These are phyloP conservation scores for Hygrocybe coccinea DNA, from an alignment of 768 basidiomycete species.

Conservation along the genomic window DNA sequence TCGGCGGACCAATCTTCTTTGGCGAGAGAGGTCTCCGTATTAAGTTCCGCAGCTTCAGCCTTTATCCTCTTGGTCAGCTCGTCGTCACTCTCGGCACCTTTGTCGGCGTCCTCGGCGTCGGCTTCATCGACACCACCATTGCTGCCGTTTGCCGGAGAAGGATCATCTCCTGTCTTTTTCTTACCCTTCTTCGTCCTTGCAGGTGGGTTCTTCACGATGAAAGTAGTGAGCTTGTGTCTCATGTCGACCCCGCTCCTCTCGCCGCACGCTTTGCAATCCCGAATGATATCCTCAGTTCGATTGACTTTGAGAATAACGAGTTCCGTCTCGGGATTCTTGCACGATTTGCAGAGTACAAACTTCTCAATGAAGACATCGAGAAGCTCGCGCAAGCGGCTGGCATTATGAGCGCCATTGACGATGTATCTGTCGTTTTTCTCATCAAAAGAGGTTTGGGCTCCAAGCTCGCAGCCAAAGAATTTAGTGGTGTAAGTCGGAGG, in stretches of 20 bases:
- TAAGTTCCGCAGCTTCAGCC: slow-evolving; percentile 78
- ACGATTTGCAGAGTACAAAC: slow-evolving; percentile 93
- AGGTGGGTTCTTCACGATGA: slow-evolving; percentile 96
- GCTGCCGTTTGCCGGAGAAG: slow-evolving; percentile 22
- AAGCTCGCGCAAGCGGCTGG: slow-evolving; percentile 86
- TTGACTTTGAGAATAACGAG: slow-evolving; percentile 84
- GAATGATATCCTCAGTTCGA: slow-evolving; percentile 75
- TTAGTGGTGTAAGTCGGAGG: slow-evolving; percentile 97
- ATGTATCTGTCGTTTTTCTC: slow-evolving; percentile 98
- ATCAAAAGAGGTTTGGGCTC: slow-evolving; percentile 94
- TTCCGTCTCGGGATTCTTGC: slow-evolving; percentile 99
- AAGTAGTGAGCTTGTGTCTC: slow-evolving; percentile 94
- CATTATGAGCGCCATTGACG: slow-evolving; percentile 95
- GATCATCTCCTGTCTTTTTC: slow-evolving; percentile 39
- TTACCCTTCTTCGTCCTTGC: slow-evolving; percentile 76
- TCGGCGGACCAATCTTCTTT: slow-evolving; percentile 91
- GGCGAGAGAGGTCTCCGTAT: slow-evolving; percentile 51
- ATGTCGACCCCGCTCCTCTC: slow-evolving; percentile 89
- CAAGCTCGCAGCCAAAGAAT: slow-evolving; percentile 98
- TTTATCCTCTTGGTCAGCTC: slow-evolving; percentile 88
- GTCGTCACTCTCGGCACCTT: slow-evolving; percentile 78
- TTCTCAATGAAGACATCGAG: slow-evolving; percentile 98
- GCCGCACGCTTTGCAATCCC: slow-evolving; percentile 99
- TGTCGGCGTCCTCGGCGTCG: slow-evolving; percentile 41
- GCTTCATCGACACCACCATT: slow-evolving; percentile 31